Evolutionary conservation across 1,139 yeast genomes (phyloP).

Genomic region (Casaregolazyma lundiana): DNA sequence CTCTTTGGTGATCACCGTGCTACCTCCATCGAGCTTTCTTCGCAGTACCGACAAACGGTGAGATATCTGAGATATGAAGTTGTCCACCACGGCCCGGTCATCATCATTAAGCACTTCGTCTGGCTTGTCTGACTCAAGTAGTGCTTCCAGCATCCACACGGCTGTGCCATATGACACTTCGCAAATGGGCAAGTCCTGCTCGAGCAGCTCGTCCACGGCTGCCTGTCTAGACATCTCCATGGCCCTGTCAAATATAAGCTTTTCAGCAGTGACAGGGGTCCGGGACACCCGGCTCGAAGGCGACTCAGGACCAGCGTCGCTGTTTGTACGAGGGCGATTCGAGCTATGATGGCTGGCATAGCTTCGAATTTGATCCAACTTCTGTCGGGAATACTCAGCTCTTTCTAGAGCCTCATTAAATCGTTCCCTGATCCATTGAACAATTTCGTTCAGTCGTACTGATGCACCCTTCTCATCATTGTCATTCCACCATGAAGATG

Average conservation of each 20-base stretch:
- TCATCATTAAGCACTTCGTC: constrained; percentile 53
- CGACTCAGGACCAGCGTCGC: neutral
- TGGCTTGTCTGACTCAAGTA: constrained; percentile 45
- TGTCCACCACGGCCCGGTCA: constrained; percentile 70
- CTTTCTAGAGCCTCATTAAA: constrained; percentile 86
- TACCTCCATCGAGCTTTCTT: constrained; percentile 22
- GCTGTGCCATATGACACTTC: constrained; percentile 87
- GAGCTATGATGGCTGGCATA: neutral
- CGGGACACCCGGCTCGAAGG: neutral
- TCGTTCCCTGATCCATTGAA: constrained; percentile 87
- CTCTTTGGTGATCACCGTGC: neutral
- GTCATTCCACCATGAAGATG: constrained; percentile 84
- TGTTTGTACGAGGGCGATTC: neutral
- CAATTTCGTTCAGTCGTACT: constrained; percentile 64
- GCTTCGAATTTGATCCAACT: constrained; percentile 17
- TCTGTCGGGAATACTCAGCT: constrained; percentile 69
- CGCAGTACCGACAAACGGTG: constrained; percentile 29
- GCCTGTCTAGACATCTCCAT: constrained; percentile 88
- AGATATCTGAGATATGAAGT: constrained; percentile 39
- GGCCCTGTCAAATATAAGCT: constrained; percentile 85
- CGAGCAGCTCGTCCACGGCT: constrained; percentile 78
- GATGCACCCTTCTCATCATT: constrained; percentile 39
- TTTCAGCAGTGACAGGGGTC: constrained; percentile 58
- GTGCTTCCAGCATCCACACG: constrained; percentile 90
- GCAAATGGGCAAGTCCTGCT: constrained; percentile 72